phyloP scores from a whole-genome alignment of 306 rosid species.

The Corylus americana region DNA sequence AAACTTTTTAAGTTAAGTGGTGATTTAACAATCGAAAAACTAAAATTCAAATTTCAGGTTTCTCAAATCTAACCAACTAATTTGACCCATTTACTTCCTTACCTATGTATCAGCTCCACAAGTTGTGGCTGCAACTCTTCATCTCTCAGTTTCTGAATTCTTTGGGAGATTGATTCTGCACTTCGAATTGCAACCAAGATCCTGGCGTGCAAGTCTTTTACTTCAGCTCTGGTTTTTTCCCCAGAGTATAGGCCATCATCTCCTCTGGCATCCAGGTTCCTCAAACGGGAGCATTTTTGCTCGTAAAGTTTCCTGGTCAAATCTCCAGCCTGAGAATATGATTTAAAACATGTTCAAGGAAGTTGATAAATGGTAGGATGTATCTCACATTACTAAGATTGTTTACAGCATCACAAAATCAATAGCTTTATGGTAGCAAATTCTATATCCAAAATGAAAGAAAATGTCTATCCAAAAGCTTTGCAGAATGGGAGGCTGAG shows the following conservation, averaged over 20 bases:
- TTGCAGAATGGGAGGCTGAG: no score
- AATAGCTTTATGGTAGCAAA: not conserved
- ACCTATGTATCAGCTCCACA: slow-evolving; percentile 86
- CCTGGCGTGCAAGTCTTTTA: slow-evolving; percentile 80
- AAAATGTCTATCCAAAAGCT: not conserved
- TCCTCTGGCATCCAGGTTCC: slow-evolving; percentile 64
- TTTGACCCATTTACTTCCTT: slow-evolving; percentile 27
- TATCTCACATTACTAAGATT: not conserved
- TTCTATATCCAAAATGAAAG: not conserved
- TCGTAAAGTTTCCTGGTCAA: slow-evolving; percentile 67
- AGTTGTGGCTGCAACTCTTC: slow-evolving; percentile 88
- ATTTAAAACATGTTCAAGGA: not conserved
- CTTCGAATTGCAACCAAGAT: slow-evolving; percentile 87
- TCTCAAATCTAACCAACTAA: not conserved
- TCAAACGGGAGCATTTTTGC: slow-evolving; percentile 62
- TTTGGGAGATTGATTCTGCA: slow-evolving; percentile 81
- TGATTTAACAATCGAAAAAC: not conserved
- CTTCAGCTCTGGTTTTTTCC: slow-evolving; percentile 72
- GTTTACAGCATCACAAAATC: not conserved
- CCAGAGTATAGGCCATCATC: slow-evolving; percentile 43
- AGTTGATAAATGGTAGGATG: not conserved
- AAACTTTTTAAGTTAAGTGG: no score
- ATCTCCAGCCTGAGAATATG: slow-evolving; percentile 69
- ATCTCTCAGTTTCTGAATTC: slow-evolving; percentile 78
- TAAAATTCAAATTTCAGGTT: slow-evolving; percentile 6